Percentiles rank a stretch among this genome's conserved stretches.
phyloP scores from a whole-genome alignment of 129 eudicot genomes.

The Tanacetum coccineum region DNA sequence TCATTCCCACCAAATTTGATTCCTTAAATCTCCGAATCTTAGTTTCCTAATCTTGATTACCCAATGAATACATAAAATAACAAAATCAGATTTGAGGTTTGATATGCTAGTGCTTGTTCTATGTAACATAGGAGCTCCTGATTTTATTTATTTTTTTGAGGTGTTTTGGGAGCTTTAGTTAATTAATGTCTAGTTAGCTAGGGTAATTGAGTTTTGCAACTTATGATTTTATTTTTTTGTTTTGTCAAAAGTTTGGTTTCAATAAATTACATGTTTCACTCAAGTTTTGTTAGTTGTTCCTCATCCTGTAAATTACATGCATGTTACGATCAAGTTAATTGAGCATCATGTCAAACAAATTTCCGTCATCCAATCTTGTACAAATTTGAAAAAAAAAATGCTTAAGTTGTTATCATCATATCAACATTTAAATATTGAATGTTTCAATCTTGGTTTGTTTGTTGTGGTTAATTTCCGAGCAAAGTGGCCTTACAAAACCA shows the following conservation, averaged over 20 bases:
- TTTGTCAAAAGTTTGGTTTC: conserved; percentile 5
- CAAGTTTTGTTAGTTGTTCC: background rate
- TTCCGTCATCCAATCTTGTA: background rate
- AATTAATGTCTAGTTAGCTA: conserved; percentile 10
- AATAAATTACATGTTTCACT: conserved; percentile 17
- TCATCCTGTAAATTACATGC: background rate
- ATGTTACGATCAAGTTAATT: background rate
- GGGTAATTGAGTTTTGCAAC: conserved; percentile 1
- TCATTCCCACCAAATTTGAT: conserved; percentile 51
- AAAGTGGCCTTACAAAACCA: no score
- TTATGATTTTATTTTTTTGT: conserved; percentile 8
- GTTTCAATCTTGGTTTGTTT: no score
- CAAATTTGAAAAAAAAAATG: no score
- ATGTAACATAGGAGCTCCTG: conserved; percentile 15
- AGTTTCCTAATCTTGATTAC: conserved; percentile 20
- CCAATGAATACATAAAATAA: background rate
- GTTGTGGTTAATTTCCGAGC: no score
- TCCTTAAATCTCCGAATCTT: conserved; percentile 30
- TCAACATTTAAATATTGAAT: no score
- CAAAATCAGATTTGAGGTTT: background rate
- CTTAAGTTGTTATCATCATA: no score
- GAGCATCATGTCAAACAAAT: background rate
- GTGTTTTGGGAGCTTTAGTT: conserved; percentile 12
- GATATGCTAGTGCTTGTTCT: conserved; percentile 11
- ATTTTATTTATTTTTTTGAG: conserved; percentile 13